Evolutionary conservation across 2,329 filamentous ascomycete genomes (phyloP), one percentile per base, ranked within the genome.

Genomic region (Cercospora citrullina): DNA sequence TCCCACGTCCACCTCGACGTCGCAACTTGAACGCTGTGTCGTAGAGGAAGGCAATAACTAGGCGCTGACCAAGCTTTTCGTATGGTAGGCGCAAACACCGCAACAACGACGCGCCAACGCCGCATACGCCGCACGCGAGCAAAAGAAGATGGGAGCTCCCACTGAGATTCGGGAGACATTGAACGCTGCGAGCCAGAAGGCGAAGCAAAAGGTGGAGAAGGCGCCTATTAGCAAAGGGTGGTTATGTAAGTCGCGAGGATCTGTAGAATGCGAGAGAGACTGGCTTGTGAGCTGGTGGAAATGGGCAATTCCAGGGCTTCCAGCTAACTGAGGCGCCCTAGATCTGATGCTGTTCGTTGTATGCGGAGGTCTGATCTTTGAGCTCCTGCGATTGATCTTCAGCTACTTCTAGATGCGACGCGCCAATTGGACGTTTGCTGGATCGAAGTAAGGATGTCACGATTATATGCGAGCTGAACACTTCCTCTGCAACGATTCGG

Each of bases 101-200:
- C 87, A 92, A 80, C 92, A 95, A 84, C 90, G 92, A 79, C 88
- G 88, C 77, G 89, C 90, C 71, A 95, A 95, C 83, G 87, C 87
- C 77, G 90, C 91, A 81, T 96, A 92, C 81, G 89, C 86, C 73
- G 90, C 90, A 79, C 85, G 87, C 64, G 89, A 94, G 79, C 88
- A 91, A 78, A 83, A 84, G 68, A 91, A 89, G 78, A 90, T 91
- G 80, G 92, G 92, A 81, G 93, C 92, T 83, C 80, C 81, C 2
- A 26, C 30, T 7, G 62, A 64, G 23, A 58, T 64, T 16, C 73
- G 83, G 70, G 75, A 77, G 8, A 74, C 80, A 61, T 83, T 84
- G 76, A 77, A 80, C 69, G 84, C 85, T 75, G 80, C 84, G 71
- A 82, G 80, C 51, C 75, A 80, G 67, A 87, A 86, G 77, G 75